A percentile compares a stretch with the other conserved stretches of the same genome.
phyloP scores from a whole-genome alignment of 805 yeast species.

The Wickerhamiella vanderwaltii region DNA sequence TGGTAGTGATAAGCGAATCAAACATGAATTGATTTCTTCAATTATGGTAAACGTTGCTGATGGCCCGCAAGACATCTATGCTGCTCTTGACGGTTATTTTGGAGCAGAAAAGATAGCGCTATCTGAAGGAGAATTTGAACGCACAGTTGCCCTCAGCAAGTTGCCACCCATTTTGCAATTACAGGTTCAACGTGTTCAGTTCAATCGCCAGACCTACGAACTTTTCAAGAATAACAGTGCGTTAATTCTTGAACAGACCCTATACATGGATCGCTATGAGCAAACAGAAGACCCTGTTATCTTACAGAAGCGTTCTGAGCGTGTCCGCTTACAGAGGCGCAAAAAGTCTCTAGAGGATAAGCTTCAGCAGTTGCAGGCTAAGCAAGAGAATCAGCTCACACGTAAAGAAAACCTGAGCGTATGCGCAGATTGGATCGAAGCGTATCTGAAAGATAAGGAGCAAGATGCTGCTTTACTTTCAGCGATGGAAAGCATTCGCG shows the following conservation, averaged over 20 bases:
- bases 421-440: constrained; percentile 8
- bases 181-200: constrained; percentile 89
- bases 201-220: constrained; percentile 57
- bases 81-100: constrained; percentile 77
- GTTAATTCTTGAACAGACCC: constrained; percentile 60
- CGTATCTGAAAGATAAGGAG: constrained; percentile 16
- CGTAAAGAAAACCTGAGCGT: constrained; percentile 42
- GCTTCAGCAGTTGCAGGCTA: constrained; percentile 13
- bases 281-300: constrained; percentile 46
- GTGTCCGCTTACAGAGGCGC: constrained; percentile 42
- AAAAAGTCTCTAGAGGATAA: constrained; percentile 12
- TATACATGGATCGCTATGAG: constrained; percentile 81
- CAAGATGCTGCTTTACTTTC: constrained; percentile 17
- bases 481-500: constrained; percentile 22
- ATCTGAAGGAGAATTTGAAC: constrained; percentile 57
- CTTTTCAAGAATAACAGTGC: constrained; percentile 78
- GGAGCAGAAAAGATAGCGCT: constrained; percentile 55
- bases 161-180: constrained; percentile 78
- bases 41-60: constrained; percentile 76
- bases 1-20: constrained; percentile 35
- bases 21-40: constrained; percentile 65
- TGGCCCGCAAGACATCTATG: constrained; percentile 80
- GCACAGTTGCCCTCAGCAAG: constrained; percentile 56
- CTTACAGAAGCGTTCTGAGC: constrained; percentile 41
- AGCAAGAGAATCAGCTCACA: constrained; percentile 32